Base-by-base conservation (phyloP, 768 basidiomycete species). In the Cystobasidium ongulense region DNA sequence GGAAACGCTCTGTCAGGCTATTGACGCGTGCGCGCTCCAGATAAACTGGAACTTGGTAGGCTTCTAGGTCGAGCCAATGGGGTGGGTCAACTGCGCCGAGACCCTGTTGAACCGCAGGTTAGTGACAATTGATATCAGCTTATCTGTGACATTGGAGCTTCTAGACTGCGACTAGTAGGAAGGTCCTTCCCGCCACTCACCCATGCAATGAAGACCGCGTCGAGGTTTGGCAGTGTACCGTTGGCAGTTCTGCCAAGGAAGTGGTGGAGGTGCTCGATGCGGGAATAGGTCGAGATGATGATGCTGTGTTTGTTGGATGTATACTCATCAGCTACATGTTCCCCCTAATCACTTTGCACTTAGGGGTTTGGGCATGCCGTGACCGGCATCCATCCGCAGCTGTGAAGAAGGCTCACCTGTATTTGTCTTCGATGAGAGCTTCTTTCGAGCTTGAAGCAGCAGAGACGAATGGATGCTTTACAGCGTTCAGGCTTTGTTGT, bases 171-270 rank as follows among this genome's bases (percentile, higher is more conserved):
- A 7, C 53, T 31, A 8, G 10, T 7, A 8, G n/a, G n/a, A 57
- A 57, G 53, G n/a, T 41, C 39, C 18, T 41, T 7, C 39, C 29
- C 57, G 38, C 38, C 29, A 43, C 68, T 54, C 38, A 71, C 68
- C 68, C 68, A 71, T 5, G 68, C 68, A 31, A 71, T 59, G 43
- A 71, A 71, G 68, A 71, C 41, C 33, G 68, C 68, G 25, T 71
- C 68, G 38, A 71, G 68, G n/a, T 46, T 31, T 31, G 68, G 68
- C 17, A 71, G 68, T 7, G 15, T 31, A 8, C 68, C 68, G 27
- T 71, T 71, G 10, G 53, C 68, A 11, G 33, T 38, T 36, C 54
- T 54, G 29, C 54, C 68, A 18, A 71, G 54, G 54, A 71, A 71
- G 36, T 54, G 53, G 21, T 29, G 33, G 1, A 71, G 68, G 68